Evolutionary conservation across 1,284 basidiomycete species (phyloP).

Genomic region (Cutaneotrichosporon sp.): DNA sequence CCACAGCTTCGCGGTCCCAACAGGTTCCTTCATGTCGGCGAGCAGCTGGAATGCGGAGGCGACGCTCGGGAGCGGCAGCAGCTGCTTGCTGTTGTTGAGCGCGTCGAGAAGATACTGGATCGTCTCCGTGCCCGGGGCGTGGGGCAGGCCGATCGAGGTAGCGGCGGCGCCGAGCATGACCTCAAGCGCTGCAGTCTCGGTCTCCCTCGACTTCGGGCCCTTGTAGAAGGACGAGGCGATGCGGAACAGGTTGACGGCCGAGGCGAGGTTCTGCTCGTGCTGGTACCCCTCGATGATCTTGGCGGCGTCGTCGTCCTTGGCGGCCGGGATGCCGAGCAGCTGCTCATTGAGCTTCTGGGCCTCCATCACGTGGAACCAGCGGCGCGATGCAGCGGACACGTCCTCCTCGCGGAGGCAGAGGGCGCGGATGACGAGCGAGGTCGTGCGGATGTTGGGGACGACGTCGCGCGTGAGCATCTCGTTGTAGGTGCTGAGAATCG

Average conservation of each 20-base stretch:
- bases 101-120: constrained; percentile 6
- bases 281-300: constrained; percentile 34
- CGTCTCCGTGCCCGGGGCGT: background rate
- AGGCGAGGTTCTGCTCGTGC: constrained; percentile 68
- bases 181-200: background rate
- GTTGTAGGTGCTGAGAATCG: constrained; percentile 72
- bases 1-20: background rate
- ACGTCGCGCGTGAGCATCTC: constrained; percentile 69
- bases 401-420: constrained; percentile 74
- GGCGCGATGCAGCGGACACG: constrained; percentile 59
- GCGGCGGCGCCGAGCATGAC: constrained; percentile 14
- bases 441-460: constrained; percentile 68
- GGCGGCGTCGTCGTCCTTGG: constrained; percentile 6
- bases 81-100: no score
- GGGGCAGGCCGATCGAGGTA: constrained; percentile 10
- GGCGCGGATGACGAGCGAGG: constrained; percentile 66
- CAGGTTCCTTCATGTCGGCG: constrained; percentile 16
- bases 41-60: constrained; percentile 5
- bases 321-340: constrained; percentile 6
- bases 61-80: background rate
- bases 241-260: constrained; percentile 62
- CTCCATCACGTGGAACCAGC: constrained; percentile 18
- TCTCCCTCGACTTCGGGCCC: constrained; percentile 50
- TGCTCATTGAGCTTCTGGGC: constrained; percentile 10
- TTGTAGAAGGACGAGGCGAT: constrained; percentile 50